Conservation (phyloP, 78 protist species). For the Tieghemostelium lacteum region DNA sequence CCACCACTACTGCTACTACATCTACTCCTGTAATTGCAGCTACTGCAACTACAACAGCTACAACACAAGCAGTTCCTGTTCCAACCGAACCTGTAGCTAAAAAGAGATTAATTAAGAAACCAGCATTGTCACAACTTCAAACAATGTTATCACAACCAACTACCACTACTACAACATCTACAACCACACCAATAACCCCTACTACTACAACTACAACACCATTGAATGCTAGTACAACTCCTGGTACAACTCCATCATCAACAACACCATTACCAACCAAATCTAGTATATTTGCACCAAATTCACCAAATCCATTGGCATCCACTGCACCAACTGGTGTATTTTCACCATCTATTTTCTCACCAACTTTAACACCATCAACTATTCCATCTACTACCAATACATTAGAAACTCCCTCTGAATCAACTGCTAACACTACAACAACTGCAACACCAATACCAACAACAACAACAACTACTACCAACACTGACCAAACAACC, state of each 20-base stretch:
- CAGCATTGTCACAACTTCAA: background rate
- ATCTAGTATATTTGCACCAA: background rate
- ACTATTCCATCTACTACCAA: background rate
- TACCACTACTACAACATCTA: background rate
- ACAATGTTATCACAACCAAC: background rate
- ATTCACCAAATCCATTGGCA: background rate
- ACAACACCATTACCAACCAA: background rate
- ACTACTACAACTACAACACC: background rate
- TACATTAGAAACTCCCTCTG: too few species aligned
- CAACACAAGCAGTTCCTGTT: background rate
- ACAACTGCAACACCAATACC: constrained; percentile 5
- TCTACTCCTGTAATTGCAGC: background rate
- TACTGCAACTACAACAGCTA: background rate
- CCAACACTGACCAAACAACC: too few species aligned
- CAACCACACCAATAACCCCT: constrained; percentile 7
- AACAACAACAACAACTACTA: background rate
- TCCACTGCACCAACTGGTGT: background rate
- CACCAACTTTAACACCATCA: background rate
- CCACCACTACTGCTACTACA: background rate
- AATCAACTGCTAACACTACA: too few species aligned
- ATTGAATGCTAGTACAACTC: background rate
- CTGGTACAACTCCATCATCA: background rate
- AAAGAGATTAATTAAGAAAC: background rate
- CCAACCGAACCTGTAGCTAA: background rate
- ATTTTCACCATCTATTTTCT: background rate